Percentiles rank a stretch among this genome's conserved stretches.
These are phyloP conservation scores for Cornus controversa DNA, from an alignment of 148 eudicot species.

Conservation along the genomic window DNA sequence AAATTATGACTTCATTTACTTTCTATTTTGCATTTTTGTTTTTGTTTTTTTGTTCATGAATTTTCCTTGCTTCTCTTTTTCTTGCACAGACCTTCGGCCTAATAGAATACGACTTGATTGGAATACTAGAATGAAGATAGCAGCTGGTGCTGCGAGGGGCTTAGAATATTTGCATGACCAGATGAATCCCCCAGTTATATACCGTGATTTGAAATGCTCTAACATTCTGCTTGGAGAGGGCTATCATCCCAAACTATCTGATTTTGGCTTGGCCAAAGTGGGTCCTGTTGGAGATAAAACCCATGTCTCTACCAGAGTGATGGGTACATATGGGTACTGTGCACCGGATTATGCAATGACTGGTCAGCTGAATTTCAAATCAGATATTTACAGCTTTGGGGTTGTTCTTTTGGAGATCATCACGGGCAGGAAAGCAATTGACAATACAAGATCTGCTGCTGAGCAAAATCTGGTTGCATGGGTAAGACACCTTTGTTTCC, in stretches of 20 bases:
- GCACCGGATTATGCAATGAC: conserved; percentile 27
- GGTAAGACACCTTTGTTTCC: not conserved
- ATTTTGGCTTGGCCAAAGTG: conserved; percentile 26
- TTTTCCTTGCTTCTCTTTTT: not conserved
- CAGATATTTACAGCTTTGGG: not conserved
- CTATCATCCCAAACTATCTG: conserved; percentile 24
- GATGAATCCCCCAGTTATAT: conserved; percentile 23
- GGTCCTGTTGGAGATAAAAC: conserved; percentile 28
- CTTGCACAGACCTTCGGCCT: not conserved
- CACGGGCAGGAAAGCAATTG: not conserved
- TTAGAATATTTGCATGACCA: conserved; percentile 23
- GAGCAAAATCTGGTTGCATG: not conserved
- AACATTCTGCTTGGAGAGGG: conserved; percentile 25
- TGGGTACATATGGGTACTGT: conserved; percentile 28
- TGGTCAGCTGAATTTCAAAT: not conserved
- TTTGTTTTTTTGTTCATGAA: not conserved
- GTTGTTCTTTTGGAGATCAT: not conserved
- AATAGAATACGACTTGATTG: conserved; percentile 17
- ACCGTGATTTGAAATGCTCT: conserved; percentile 28
- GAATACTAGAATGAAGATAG: conserved; percentile 7
- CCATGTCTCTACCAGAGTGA: conserved; percentile 24
- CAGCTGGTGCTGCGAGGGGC: conserved; percentile 23
- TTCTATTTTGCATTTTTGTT: too few relatives aligned
- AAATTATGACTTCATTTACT: too few relatives aligned
- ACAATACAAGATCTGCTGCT: not conserved